Base-by-base conservation (phyloP, 768 basidiomycete genomes). In the Lactifluus pinguis region DNA sequence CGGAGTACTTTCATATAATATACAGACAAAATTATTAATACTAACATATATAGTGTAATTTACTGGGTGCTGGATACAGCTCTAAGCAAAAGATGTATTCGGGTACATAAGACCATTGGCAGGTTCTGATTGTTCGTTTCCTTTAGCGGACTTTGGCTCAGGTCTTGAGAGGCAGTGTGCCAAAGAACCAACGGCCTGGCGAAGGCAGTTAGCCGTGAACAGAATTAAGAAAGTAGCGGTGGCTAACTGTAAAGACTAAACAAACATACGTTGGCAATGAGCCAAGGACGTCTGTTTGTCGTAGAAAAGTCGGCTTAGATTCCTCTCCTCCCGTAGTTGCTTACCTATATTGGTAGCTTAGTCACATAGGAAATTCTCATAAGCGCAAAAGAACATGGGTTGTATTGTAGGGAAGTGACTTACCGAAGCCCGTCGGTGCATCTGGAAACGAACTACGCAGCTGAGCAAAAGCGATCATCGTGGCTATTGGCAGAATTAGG, bases 381-480 rank as follows among this genome's bases (percentile, higher is more conserved):
- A 32, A 55, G 42, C 19, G 34, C 34, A 9, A 34, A 29, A 21
- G n/a, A 7, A 19, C n/a, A 21, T 2, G 6, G 19, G 8, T 15
- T 17, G 19, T 5, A 11, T 5, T 1, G 6, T 30, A 41, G 21
- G 19, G 30, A 17, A 34, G 9, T 14, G 34, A 15, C 53, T 25
- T 50, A 69, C 70, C 70, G 29, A 70, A 70, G 0, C 66, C 66
- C 25, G 49, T 41, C 7, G 69, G 69, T 6, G 69, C 70, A 14
- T 69, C 61, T 2, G 70, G 70, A 32, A 70, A 60, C 8, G 68
- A 69, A 2, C 49, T 49, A 6, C 70, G 68, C 29, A 70, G 57
- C 38, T 66, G 64, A 6, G 69, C 66, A 60, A 69, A 70, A 19
- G 70, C 70, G 30, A 70, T 69, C 48, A 70, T 63, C 3, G 70